Conservation (phyloP, 176 grass and related monocot genomes). For the Cenchrus fungigraminus region DNA sequence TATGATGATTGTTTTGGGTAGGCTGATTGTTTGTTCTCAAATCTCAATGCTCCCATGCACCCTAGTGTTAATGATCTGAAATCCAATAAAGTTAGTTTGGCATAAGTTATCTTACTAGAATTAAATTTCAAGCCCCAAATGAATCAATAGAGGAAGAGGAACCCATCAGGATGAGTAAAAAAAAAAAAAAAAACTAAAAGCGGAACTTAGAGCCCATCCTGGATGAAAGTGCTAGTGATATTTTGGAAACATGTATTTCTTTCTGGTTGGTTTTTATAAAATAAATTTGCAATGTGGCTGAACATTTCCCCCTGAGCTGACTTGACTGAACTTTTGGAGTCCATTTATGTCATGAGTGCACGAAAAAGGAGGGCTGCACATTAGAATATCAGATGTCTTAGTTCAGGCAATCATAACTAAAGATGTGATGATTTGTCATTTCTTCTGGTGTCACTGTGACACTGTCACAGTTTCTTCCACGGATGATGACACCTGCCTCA, state of each 20-base stretch:
- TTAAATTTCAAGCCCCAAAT: not conserved
- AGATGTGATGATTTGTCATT: not conserved
- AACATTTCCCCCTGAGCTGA: not conserved
- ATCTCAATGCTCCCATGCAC: not conserved
- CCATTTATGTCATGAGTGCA: conserved; percentile 1
- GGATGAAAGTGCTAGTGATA: not conserved
- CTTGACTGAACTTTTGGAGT: conserved; percentile 18
- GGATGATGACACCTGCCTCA: not conserved
- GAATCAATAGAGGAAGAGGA: not conserved
- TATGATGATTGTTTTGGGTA: conserved; percentile 21
- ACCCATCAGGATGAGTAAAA: not conserved
- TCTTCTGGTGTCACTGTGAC: not conserved
- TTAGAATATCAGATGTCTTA: not conserved
- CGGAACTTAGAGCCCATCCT: not conserved
- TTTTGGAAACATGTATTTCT: not conserved
- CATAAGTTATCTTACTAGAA: not conserved
- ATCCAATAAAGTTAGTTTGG: not conserved
- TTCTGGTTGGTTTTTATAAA: not conserved
- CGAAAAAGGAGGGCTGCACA: conserved; percentile 3
- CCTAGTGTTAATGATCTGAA: not conserved
- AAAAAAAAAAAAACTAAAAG: not conserved
- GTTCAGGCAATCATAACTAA: conserved; percentile 7
- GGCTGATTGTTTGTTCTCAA: not conserved
- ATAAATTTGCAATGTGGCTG: not conserved
- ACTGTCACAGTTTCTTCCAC: not conserved